Evolutionary conservation across 1,284 basidiomycete species (phyloP), one percentile per base, ranked within the genome.

Genomic region (Ustilago nuda): DNA sequence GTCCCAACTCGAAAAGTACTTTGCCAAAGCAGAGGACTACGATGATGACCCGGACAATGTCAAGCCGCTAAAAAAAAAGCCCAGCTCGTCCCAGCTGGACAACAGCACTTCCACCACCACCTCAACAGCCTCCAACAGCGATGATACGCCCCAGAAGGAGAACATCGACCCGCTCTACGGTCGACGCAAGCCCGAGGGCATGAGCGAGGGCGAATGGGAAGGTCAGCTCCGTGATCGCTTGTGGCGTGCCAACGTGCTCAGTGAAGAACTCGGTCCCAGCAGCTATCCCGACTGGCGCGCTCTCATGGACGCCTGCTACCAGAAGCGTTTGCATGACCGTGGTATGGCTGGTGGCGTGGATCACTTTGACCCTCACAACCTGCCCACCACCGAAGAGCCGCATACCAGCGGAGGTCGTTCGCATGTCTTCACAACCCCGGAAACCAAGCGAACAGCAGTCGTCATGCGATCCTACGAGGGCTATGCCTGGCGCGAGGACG

Each of bases 401-500:
- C 70, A 71, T 56, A 61, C 53, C 35, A 65, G 64, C 55, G 56
- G 61, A 43, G 54, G 64, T n/a, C 68, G 68, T 45, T 56, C 69
- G 15, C 69, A 66, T 52, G 77, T 79, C 63, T 74, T 72, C 45
- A 84, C 82, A 45, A 83, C 75, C 8, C 83, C 81, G 48, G 70
- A 81, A 62, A 78, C 78, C 35, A 85, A 85, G 71, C 78, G 84
- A 33, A 85, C 84, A 12, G 83, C 84, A 6, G 60, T 85, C 15
- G 83, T 85, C 39, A 80, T 85, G 83, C 79, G 84, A 19, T 62
- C 76, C 27, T 85, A 85, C 66, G 79, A 85, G 53, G 84, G 84
- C 30, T 85, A 84, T 56, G 80, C 80, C 7, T 85, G 84, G 84
- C 80, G 83, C 39, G 84, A 85, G 72, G 84, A 85, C 63, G 83